Conservation (phyloP, 2,329 filamentous ascomycete species). For the Hymenoscyphus occultus region DNA sequence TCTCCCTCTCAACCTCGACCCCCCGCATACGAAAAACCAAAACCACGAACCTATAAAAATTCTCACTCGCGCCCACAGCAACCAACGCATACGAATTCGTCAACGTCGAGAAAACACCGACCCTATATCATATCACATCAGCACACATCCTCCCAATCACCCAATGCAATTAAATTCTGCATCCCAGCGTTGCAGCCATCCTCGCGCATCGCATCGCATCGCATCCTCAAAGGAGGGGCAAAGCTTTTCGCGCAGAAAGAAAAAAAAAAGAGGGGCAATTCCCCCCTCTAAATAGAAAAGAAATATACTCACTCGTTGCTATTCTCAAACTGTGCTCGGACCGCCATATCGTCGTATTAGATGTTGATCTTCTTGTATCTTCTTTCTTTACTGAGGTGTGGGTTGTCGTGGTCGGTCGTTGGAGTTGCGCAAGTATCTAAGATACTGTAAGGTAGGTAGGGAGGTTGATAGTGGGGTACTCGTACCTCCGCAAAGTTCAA, state of each 20-base stretch:
- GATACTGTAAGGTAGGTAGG: too few relatives aligned
- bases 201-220: background rate
- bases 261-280: constrained; percentile 10
- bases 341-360: constrained; percentile 52
- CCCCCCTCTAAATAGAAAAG: constrained; percentile 2
- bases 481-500: too few relatives aligned
- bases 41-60: constrained; percentile 79
- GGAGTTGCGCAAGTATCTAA: background rate
- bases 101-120: constrained; percentile 94
- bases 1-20: background rate
- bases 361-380: background rate
- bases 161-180: background rate
- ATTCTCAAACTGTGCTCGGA: constrained; percentile 79
- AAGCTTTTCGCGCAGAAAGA: constrained; percentile 9
- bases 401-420: background rate
- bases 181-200: background rate
- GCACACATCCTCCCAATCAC: background rate
- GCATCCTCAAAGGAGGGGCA: constrained; percentile 14
- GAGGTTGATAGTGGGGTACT: too few relatives aligned
- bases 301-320: constrained; percentile 73
- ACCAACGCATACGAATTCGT: constrained; percentile 97
- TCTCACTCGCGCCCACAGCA: constrained; percentile 91
- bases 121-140: constrained; percentile 51
- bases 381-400: too few relatives aligned
- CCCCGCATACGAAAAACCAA: too few relatives aligned